Percentiles rank a stretch among this genome's conserved stretches.
Conservation (phyloP, 495 filamentous ascomycete species). For the Aspergillus funiculosus region DNA sequence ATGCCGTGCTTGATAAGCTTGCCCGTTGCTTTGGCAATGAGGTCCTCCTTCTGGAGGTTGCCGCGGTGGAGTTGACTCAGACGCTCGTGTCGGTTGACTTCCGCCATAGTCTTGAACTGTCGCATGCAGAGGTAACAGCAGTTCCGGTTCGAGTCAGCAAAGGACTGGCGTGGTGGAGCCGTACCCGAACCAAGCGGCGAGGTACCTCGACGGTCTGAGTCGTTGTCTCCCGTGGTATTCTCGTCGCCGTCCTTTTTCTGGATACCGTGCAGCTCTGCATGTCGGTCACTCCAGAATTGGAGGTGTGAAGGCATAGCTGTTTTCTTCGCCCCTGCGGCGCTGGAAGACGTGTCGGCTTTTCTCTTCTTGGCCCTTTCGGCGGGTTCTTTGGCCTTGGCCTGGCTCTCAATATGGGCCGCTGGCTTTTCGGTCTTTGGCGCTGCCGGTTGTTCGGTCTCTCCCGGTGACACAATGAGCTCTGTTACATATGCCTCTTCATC, state of each 20-base stretch:
- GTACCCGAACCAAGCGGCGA: slow-evolving; percentile 13
- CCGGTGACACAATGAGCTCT: slow-evolving; percentile 56
- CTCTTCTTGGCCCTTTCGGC: slow-evolving; percentile 65
- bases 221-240: slow-evolving; percentile 10
- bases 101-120: slow-evolving; percentile 61
- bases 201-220: no score
- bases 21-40: slow-evolving; percentile 52
- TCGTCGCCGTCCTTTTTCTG: slow-evolving; percentile 33
- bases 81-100: slow-evolving; percentile 71
- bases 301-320: slow-evolving; percentile 58
- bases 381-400: slow-evolving; percentile 40
- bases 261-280: slow-evolving; percentile 72
- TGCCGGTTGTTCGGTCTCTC: slow-evolving; percentile 30
- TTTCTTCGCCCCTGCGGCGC: slow-evolving; percentile 40
- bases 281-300: slow-evolving; percentile 83
- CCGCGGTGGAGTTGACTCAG: slow-evolving; percentile 66
- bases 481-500: slow-evolving; percentile 71
- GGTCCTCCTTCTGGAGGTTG: slow-evolving; percentile 58
- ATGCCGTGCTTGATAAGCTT: slow-evolving; percentile 53
- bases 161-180: slow-evolving; percentile 49
- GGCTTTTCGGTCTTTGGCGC: slow-evolving; percentile 28
- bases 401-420: slow-evolving; percentile 35
- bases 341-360: slow-evolving; percentile 50
- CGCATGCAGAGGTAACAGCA: slow-evolving; percentile 75
- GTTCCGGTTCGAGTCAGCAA: slow-evolving; percentile 61